A percentile compares a stretch with the other conserved stretches of the same genome.
phyloP scores from a whole-genome alignment of 2,329 filamentous ascomycete species.

The Fusarium algeriense region DNA sequence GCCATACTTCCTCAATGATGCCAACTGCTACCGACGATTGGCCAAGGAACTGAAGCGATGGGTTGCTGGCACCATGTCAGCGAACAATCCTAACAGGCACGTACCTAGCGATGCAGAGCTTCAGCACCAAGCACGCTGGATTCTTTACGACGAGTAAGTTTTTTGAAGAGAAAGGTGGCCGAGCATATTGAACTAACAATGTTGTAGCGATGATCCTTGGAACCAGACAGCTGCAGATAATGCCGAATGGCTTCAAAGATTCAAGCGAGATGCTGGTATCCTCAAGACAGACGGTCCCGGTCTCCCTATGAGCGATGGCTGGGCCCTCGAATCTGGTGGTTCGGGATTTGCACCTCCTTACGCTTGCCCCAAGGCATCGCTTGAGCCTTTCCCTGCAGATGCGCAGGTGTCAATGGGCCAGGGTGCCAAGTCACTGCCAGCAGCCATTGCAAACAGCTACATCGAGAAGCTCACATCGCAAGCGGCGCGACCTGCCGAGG shows the following conservation, averaged over 20 bases:
- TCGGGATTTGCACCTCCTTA: slow-evolving; percentile 69
- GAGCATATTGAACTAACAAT: slow-evolving; percentile 34
- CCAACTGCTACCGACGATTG: slow-evolving; percentile 70
- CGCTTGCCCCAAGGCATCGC: slow-evolving; percentile 57
- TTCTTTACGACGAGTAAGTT: slow-evolving; percentile 71
- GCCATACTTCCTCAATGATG: slow-evolving; percentile 67
- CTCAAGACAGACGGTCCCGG: slow-evolving; percentile 64
- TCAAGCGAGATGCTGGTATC: slow-evolving; percentile 70
- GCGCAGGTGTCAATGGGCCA: slow-evolving; percentile 52
- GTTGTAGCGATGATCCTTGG: slow-evolving; percentile 69
- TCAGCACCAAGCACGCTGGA: slow-evolving; percentile 73
- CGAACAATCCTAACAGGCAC: slow-evolving; percentile 71
- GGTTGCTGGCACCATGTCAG: slow-evolving; percentile 65
- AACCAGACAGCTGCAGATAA: slow-evolving; percentile 75
- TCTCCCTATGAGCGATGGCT: slow-evolving; percentile 56
- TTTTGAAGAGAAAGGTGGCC: background rate
- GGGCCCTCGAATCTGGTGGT: slow-evolving; percentile 64
- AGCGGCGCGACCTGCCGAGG: slow-evolving; percentile 60
- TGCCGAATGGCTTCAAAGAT: slow-evolving; percentile 71
- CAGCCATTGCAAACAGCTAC: slow-evolving; percentile 63
- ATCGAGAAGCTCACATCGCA: slow-evolving; percentile 59
- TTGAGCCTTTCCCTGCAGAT: slow-evolving; percentile 52
- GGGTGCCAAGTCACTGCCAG: slow-evolving; percentile 57
- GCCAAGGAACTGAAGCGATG: slow-evolving; percentile 66
- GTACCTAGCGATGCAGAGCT: slow-evolving; percentile 71